Conservation (phyloP, 805 yeast species). For the Debaryomyces prosopidis region DNA sequence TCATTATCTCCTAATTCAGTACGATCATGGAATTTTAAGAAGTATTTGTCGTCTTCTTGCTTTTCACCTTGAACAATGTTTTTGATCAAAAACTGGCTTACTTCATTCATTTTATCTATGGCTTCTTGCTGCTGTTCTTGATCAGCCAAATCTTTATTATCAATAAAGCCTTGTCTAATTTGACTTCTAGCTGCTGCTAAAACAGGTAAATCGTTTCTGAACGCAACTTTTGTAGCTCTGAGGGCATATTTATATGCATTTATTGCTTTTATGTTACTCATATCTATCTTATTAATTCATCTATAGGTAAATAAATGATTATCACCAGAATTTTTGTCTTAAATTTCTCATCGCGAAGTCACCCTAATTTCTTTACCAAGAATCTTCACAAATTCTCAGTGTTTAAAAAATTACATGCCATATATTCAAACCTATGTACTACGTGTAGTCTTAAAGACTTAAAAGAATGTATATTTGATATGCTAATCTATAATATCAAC, state of each 20-base stretch:
- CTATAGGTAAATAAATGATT: background rate
- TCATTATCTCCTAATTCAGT: slow-evolving; percentile 94
- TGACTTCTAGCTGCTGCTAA: slow-evolving; percentile 60
- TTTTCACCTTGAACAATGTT: slow-evolving; percentile 87
- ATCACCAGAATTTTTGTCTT: too few relatives aligned
- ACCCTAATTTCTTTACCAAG: too few relatives aligned
- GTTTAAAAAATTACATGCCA: too few relatives aligned
- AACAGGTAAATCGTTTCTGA: slow-evolving; percentile 49
- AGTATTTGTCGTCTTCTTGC: slow-evolving; percentile 44
- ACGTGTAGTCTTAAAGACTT: background rate
- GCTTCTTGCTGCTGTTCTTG: slow-evolving; percentile 35
- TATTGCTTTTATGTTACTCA: slow-evolving; percentile 23
- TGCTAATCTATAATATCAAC: slow-evolving; percentile 19
- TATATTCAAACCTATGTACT: background rate
- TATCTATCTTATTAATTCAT: background rate
- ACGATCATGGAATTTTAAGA: slow-evolving; percentile 70
- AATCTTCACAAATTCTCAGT: too few relatives aligned
- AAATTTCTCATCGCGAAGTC: too few relatives aligned
- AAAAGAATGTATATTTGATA: background rate
- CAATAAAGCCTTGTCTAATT: slow-evolving; percentile 55
- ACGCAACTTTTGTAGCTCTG: slow-evolving; percentile 65
- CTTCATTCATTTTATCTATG: slow-evolving; percentile 59
- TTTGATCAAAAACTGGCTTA: slow-evolving; percentile 64
- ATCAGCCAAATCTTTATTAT: slow-evolving; percentile 21
- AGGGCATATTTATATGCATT: slow-evolving; percentile 66